These are phyloP conservation scores for Rostrohypoxylon terebratum DNA, from an alignment of 495 filamentous ascomycete species.

Conservation along the genomic window DNA sequence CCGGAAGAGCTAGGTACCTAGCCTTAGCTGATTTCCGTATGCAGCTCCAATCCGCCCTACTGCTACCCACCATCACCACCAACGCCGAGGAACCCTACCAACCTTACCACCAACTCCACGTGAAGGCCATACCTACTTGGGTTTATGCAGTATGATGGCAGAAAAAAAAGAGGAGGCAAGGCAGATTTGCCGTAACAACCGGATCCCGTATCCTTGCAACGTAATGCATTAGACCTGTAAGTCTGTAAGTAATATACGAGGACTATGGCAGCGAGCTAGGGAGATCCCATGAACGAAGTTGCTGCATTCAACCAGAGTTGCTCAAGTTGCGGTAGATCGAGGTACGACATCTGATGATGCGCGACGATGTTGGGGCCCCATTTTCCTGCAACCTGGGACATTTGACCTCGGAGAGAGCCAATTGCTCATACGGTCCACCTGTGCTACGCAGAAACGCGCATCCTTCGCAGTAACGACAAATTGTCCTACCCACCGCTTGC, in stretches of 20 bases:
- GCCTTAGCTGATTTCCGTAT: slow-evolving; percentile 9
- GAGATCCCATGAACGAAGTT: slow-evolving; percentile 17
- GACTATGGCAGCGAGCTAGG: slow-evolving; percentile 12
- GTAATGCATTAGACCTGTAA: slow-evolving; percentile 13
- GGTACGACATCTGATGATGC: slow-evolving; percentile 43
- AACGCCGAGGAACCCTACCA: slow-evolving; percentile 12
- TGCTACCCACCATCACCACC: slow-evolving; percentile 4
- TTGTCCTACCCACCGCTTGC: slow-evolving; percentile 45
- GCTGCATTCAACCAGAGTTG: slow-evolving; percentile 38
- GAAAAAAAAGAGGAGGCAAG: slow-evolving; percentile 28
- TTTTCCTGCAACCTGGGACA: slow-evolving; percentile 42
- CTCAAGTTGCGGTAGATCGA: slow-evolving; percentile 41
- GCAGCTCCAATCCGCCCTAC: slow-evolving; percentile 13
- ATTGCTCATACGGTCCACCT: slow-evolving; percentile 24
- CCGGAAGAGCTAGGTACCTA: slow-evolving; percentile 1
- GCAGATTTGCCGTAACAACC: slow-evolving; percentile 23
- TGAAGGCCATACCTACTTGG: slow-evolving; percentile 1
- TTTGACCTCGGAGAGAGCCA: slow-evolving; percentile 37
- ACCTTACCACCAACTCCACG: slow-evolving; percentile 10
- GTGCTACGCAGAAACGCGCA: slow-evolving; percentile 40
- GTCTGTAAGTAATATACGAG: slow-evolving; percentile 24
- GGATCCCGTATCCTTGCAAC: slow-evolving; percentile 17
- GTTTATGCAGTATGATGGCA: slow-evolving; percentile 27
- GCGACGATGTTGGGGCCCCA: slow-evolving; percentile 28
- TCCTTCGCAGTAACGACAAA: slow-evolving; percentile 36